Evolutionary conservation across 2,329 filamentous ascomycete species (phyloP).

Genomic region (Fusarium tanahbumbuense): DNA sequence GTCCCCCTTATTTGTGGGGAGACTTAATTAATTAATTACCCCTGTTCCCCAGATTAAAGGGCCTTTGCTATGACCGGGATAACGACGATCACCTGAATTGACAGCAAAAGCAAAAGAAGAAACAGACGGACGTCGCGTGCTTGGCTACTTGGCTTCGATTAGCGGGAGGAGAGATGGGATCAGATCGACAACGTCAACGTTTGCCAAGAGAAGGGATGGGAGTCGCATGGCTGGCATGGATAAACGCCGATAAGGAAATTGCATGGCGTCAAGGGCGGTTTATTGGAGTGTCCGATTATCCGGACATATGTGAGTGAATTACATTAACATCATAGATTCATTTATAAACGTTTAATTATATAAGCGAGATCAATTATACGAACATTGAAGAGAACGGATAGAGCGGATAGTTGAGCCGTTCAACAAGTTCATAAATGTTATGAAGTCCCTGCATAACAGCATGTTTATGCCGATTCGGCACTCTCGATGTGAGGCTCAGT

Average conservation of each 20-base stretch:
- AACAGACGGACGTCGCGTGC: neutral
- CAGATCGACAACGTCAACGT: neutral
- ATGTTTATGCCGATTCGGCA: neutral
- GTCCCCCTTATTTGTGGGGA: constrained; percentile 38
- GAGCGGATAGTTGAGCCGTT: no score
- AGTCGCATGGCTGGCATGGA: constrained; percentile 29
- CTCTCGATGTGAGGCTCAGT: neutral
- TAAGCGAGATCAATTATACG: neutral
- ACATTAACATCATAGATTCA: neutral
- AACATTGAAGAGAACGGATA: neutral
- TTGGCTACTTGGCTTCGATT: constrained; percentile 14
- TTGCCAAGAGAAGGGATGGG: constrained; percentile 17
- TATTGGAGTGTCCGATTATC: neutral
- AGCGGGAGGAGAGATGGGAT: constrained; percentile 5
- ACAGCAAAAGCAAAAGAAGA: constrained; percentile 10
- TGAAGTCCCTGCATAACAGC: neutral
- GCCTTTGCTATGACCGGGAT: constrained; percentile 20
- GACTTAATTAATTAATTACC: constrained; percentile 31
- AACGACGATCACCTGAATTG: constrained; percentile 23
- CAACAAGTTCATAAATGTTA: neutral
- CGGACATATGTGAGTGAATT: neutral
- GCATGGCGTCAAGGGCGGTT: constrained; percentile 5
- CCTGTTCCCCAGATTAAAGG: constrained; percentile 28
- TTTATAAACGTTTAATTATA: neutral
- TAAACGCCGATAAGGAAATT: constrained; percentile 9